A percentile compares a stretch with the other conserved stretches of the same genome.
Evolutionary conservation across 352 stramenopile species (phyloP).

Genomic region (Phytophthora citrophthora): DNA sequence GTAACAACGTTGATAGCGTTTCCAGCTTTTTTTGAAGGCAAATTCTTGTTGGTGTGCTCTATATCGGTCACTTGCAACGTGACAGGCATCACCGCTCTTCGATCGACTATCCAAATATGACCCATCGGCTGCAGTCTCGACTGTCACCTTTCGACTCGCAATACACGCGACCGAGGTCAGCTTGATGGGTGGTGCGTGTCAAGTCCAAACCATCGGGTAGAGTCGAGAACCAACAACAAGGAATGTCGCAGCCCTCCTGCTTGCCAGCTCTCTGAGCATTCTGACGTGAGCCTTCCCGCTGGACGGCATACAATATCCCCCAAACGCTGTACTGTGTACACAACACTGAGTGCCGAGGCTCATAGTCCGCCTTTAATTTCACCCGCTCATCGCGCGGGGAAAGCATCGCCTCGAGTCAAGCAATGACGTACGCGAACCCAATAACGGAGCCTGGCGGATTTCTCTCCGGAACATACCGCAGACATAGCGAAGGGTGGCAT

Average conservation of each 20-base stretch:
- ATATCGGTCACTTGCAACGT: too few species aligned
- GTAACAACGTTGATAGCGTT: neutral
- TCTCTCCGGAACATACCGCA: conserved; percentile 9
- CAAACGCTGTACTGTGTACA: too few species aligned
- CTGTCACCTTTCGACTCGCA: too few species aligned
- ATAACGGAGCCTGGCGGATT: conserved; percentile 15
- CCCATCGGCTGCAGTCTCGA: neutral
- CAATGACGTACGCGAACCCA: conserved; percentile 1
- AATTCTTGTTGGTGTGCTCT: too few species aligned
- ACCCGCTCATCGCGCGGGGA: conserved; percentile 4
- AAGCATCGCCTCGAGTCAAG: neutral
- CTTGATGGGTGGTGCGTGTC: conserved; percentile 1
- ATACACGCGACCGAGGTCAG: neutral
- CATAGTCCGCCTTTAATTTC: conserved; percentile 5
- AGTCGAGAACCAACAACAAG: neutral
- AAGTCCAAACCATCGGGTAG: neutral
- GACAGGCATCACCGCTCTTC: conserved; percentile 11
- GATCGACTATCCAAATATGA: conserved; percentile 10
- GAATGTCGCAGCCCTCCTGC: neutral
- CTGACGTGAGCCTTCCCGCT: neutral
- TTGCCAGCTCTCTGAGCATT: neutral
- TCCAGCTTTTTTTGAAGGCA: neutral
- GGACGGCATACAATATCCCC: too few species aligned
- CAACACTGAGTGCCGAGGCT: neutral
- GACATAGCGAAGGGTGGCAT: conserved; percentile 23